Conservation (phyloP, 2,329 filamentous ascomycete species). For the Incumbomyces delicatus region DNA sequence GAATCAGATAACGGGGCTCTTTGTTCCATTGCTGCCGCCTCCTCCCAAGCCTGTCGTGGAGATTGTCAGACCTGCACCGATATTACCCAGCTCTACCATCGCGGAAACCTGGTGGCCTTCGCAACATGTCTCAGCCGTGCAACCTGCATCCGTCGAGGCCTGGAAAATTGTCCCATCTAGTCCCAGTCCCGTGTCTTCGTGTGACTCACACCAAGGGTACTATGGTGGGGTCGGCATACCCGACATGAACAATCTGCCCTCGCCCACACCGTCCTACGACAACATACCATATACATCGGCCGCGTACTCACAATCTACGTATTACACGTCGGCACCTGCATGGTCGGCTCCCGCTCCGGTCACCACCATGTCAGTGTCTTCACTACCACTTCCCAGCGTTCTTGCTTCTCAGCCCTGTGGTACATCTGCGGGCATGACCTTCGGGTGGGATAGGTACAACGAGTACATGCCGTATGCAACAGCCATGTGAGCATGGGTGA, state of each 20-base stretch:
- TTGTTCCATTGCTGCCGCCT: slow-evolving; percentile 74
- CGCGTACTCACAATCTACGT: slow-evolving; percentile 49
- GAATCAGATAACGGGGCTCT: slow-evolving; percentile 69
- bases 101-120: slow-evolving; percentile 74
- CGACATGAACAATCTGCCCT: slow-evolving; percentile 62
- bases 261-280: slow-evolving; percentile 63
- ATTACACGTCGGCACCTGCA: slow-evolving; percentile 64
- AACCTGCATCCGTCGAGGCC: slow-evolving; percentile 66
- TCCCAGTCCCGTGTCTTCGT: slow-evolving; percentile 65
- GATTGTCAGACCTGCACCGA: slow-evolving; percentile 72
- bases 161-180: slow-evolving; percentile 91
- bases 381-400: slow-evolving; percentile 77
- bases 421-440: slow-evolving; percentile 64
- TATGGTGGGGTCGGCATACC: slow-evolving; percentile 72
- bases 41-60: slow-evolving; percentile 82
- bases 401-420: slow-evolving; percentile 73
- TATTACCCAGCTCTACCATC: slow-evolving; percentile 72
- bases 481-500: slow-evolving; percentile 63
- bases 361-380: slow-evolving; percentile 44
- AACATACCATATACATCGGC: slow-evolving; percentile 68
- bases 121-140: slow-evolving; percentile 51
- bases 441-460: slow-evolving; percentile 78
- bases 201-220: slow-evolving; percentile 61
- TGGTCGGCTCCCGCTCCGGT: slow-evolving; percentile 49
- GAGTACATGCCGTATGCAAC: slow-evolving; percentile 68